Evolutionary conservation across 192 early-diverging fungal genomes (phyloP), one percentile per base, ranked within the genome.

Genomic region (Coemansia sp.): DNA sequence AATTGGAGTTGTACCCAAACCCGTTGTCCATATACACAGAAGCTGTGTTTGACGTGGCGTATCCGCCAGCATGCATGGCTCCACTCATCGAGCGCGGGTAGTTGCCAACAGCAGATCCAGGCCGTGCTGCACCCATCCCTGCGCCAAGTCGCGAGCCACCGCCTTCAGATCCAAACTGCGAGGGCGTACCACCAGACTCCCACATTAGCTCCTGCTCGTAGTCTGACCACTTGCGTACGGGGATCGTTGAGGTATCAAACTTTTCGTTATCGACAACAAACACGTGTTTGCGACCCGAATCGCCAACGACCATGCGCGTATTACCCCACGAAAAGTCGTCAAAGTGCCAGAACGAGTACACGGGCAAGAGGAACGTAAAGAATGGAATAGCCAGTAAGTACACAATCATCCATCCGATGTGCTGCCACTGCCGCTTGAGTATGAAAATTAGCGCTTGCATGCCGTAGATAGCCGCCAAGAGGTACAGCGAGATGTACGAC

Each of bases 281-380:
- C 58, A 86, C 66, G 64, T 91, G 90, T 68, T 85, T 89, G 77
- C 86, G 88, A 50, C 94, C 93, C 44, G 90, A 91, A 65, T 94
- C 92, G 63, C 95, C 97, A 29, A 94, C 85, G 8, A 97, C 93
- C 25, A 92, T 57, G 78, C 97, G 93, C 34, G 97, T 99, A 75
- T 95, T 96, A 61, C 96, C 97, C 97, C 97, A 99, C 21, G 94
- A 96, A 74, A 99, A 99, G 75, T 99, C 95, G 76, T 99, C 97
- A 80, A 98, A 95, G 85, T 96, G 94, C 97, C 97, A 99, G 89
- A 97, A 99, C 23, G 97, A 86, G 78, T 99, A 99, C 23, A 94
- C 59, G 11, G 91, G 92, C 61, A 93, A 85, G 48, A 89, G 85
- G 71, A 93, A 90, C 10, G 90, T 88, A 73, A 95, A 98, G 19